phyloP scores from a whole-genome alignment of 495 filamentous ascomycete species.

The Trichoderma erinaceum region DNA sequence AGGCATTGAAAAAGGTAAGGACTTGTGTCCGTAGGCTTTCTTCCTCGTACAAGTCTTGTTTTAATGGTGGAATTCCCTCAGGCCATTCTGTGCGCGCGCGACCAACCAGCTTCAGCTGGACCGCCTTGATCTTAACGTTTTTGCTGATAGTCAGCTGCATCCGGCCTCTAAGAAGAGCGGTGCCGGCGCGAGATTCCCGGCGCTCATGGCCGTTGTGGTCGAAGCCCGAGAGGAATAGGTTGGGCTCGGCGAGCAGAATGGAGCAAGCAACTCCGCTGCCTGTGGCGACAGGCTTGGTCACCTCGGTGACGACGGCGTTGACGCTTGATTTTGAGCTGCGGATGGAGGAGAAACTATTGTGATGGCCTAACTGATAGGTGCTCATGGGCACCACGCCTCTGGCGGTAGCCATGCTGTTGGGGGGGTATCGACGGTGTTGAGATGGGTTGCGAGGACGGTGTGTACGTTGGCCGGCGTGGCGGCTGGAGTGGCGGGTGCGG shows the following conservation, averaged over 20 bases:
- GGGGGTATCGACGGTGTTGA: conserved; percentile 22
- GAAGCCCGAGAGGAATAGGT: conserved; percentile 84
- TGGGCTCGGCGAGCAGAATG: conserved; percentile 78
- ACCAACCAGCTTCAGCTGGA: conserved; percentile 79
- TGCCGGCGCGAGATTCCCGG: conserved; percentile 48
- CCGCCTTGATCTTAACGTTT: conserved; percentile 88
- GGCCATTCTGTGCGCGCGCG: conserved; percentile 93
- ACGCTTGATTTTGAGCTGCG: conserved; percentile 37
- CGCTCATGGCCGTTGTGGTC: conserved; percentile 68
- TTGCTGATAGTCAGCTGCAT: conserved; percentile 79
- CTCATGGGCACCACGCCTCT: conserved; percentile 19
- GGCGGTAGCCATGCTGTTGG: conserved; percentile 24
- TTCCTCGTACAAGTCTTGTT: conserved; percentile 75
- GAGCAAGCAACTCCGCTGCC: conserved; percentile 67
- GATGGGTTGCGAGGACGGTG: not conserved
- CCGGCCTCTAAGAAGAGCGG: conserved; percentile 80
- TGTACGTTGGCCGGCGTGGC: not conserved
- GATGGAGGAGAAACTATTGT: conserved; percentile 41
- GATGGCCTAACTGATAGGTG: conserved; percentile 23
- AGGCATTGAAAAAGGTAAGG: conserved; percentile 77
- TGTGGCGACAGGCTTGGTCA: conserved; percentile 64
- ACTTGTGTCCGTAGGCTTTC: conserved; percentile 70
- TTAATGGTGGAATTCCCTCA: conserved; percentile 90
- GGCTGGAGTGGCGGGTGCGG: conserved; percentile 2
- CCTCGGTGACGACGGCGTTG: conserved; percentile 36